Evolutionary conservation across 805 yeast species (phyloP), one percentile per base, ranked within the genome.

Genomic region (Wickerhamia fluorescens): DNA sequence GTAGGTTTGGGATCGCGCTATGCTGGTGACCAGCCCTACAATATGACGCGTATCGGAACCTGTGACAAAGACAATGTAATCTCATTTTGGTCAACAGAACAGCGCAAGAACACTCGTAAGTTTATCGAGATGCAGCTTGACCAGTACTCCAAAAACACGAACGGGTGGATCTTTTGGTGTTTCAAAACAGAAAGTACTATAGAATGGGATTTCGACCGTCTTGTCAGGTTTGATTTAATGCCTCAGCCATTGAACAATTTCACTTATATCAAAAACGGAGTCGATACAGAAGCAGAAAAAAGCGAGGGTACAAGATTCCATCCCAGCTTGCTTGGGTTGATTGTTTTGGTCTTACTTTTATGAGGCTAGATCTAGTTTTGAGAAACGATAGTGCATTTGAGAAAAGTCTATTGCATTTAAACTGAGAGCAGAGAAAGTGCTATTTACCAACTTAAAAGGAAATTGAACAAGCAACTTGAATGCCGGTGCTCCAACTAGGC

Each of bases 161-260:
- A 57, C 7, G 86, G 86, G 0, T 78, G 78, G 73, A 68, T 78
- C 21, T 78, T 77, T 43, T 79, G 86, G 87, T 73, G 75, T 41
- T 78, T 67, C 58, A 78, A 76, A 47, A 77, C 84, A 0, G 87
- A 79, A 44, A 48, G 55, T 31, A 71, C 82, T 1, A 56, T 72
- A 13, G 85, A 77, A 47, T 78, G 86, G 85, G 84, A 78, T 45
- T 69, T 75, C 44, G 45, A 58, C 31, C 55, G 66, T 29, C 59
- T 80, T 41, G 65, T 71, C 6, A 50, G 63, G 12, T 45, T 60
- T 19, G 72, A 59, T 3, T 47, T 80, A 27, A 72, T 80, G 53
- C 88, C 88, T 2, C 68, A 62, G 23, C 86, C 87, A 2, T 60
- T 79, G 19, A 42, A 56, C 30, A 45, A 53, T 28, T 41, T 47